These are phyloP conservation scores for Globisporangium iwayamae DNA, from an alignment of 352 stramenopile species.

Conservation along the genomic window DNA sequence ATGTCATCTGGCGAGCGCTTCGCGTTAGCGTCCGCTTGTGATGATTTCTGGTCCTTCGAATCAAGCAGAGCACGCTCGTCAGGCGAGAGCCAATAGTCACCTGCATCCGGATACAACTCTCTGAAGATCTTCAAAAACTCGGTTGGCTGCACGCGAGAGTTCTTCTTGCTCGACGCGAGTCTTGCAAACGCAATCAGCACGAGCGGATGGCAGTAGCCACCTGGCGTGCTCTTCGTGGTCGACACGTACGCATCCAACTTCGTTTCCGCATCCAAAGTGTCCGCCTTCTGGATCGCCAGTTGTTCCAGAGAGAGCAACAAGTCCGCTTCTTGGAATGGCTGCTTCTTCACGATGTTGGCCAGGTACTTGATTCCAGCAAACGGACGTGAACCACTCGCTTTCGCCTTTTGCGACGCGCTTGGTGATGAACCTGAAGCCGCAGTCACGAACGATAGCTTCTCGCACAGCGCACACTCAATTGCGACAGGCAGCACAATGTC, in stretches of 20 bases:
- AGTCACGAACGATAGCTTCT: conserved; percentile 38
- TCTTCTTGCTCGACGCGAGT: conserved; percentile 19
- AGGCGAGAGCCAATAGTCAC: conserved; percentile 34
- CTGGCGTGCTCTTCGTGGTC: conserved; percentile 10
- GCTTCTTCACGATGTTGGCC: conserved; percentile 24
- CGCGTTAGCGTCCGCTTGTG: not conserved
- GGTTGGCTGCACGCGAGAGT: conserved; percentile 15
- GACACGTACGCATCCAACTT: conserved; percentile 43
- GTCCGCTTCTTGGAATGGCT: conserved; percentile 33
- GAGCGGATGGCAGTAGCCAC: conserved; percentile 38
- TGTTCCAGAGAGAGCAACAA: conserved; percentile 60
- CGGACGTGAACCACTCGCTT: conserved; percentile 17
- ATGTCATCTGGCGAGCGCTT: not conserved
- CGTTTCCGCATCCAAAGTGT: conserved; percentile 20
- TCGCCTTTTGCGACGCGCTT: conserved; percentile 3
- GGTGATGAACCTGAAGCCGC: not conserved
- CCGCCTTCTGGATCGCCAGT: conserved; percentile 41
- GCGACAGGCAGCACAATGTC: conserved; percentile 25
- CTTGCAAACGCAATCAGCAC: conserved; percentile 53
- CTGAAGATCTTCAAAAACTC: conserved; percentile 51
- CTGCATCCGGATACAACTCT: conserved; percentile 48
- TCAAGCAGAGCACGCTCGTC: conserved; percentile 24
- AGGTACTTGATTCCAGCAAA: conserved; percentile 61
- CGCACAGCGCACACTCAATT: conserved; percentile 36
- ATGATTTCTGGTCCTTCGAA: not conserved